Evolutionary conservation across 2,329 filamentous ascomycete genomes (phyloP).

Genomic region (Cadophora sp.): DNA sequence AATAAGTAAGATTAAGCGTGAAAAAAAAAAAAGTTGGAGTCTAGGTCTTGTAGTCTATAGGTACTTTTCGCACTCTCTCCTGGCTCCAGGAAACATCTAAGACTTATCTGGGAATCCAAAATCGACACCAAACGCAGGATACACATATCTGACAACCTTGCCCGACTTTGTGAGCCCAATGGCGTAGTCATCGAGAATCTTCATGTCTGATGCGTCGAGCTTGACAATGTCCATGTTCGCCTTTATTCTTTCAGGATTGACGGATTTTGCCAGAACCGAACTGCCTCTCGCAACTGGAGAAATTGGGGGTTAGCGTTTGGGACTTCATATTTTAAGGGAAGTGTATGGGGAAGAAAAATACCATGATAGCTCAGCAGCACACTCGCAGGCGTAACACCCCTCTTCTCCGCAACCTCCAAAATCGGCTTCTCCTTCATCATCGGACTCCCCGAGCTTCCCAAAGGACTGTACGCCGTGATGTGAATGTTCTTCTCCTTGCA

Average conservation of each 20-base stretch:
- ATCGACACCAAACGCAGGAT: slow-evolving; percentile 71
- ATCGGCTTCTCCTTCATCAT: slow-evolving; percentile 66
- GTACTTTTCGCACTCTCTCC: background rate
- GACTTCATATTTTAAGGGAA: background rate
- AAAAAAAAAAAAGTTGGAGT: too few species aligned
- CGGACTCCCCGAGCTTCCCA: slow-evolving; percentile 46
- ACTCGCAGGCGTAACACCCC: slow-evolving; percentile 63
- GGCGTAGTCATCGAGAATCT: slow-evolving; percentile 61
- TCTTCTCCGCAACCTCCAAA: slow-evolving; percentile 69
- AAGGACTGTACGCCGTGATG: slow-evolving; percentile 57
- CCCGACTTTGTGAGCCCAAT: slow-evolving; percentile 54
- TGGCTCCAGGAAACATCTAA: slow-evolving; percentile 8
- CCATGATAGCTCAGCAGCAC: slow-evolving; percentile 76
- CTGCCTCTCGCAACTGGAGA: slow-evolving; percentile 68
- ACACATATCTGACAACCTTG: slow-evolving; percentile 67
- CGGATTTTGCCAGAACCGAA: slow-evolving; percentile 77
- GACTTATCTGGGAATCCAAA: slow-evolving; percentile 72
- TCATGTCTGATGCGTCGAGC: slow-evolving; percentile 68
- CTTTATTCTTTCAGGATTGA: slow-evolving; percentile 71
- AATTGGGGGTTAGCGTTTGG: background rate
- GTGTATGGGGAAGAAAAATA: slow-evolving; percentile 47
- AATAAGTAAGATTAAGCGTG: too few species aligned
- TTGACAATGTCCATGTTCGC: slow-evolving; percentile 72
- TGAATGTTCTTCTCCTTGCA: slow-evolving; percentile 57
- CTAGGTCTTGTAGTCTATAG: background rate